These are phyloP conservation scores for Salvia hispanica DNA, from an alignment of 257 asterid species.

Conservation along the genomic window DNA sequence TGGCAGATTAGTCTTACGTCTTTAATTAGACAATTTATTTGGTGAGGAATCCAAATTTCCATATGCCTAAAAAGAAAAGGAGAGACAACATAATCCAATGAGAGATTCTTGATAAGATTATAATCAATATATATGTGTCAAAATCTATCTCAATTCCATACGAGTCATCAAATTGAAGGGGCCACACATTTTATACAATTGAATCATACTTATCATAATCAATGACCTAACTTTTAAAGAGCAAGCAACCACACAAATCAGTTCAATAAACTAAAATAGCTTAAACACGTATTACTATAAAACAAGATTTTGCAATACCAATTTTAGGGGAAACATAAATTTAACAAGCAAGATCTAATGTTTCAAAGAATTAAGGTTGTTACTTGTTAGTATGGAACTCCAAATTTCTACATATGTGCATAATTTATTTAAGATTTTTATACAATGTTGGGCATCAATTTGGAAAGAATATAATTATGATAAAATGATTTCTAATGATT, in stretches of 20 bases:
- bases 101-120: slow-evolving; percentile 26
- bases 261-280: background rate
- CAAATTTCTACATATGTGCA: too few relatives aligned
- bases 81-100: background rate
- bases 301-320: background rate
- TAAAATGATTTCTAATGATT: too few relatives aligned
- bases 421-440: too few relatives aligned
- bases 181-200: slow-evolving; percentile 2
- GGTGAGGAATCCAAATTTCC: background rate
- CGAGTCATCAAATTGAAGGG: background rate
- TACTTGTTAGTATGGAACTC: too few relatives aligned
- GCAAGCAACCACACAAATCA: background rate
- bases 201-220: background rate
- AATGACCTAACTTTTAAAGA: slow-evolving; percentile 12
- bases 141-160: background rate
- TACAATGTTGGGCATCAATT: too few relatives aligned
- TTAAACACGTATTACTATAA: background rate
- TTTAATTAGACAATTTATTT: too few relatives aligned
- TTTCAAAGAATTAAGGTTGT: too few relatives aligned
- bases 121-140: slow-evolving; percentile 5
- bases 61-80: background rate
- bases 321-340: background rate
- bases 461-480: too few relatives aligned
- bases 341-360: too few relatives aligned
- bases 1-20: background rate